A percentile compares a stretch with the other conserved stretches of the same genome.
Conservation (phyloP, 1,139 yeast species). For the Saccharomyces uvarum region DNA sequence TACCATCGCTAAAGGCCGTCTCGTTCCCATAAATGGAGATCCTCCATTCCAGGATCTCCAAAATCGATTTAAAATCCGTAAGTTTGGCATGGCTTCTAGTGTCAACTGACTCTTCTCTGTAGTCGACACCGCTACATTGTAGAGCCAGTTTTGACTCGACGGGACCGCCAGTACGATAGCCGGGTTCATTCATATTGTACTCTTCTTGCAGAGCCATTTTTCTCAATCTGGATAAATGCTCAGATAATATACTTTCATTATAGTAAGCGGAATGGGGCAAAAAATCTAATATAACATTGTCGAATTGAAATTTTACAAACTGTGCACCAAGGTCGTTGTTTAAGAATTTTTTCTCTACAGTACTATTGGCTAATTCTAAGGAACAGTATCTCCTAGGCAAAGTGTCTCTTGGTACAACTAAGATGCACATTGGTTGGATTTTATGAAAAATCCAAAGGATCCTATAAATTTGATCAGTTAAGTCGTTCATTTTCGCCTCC, state of each 20-base stretch:
- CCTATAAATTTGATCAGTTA: slow-evolving; percentile 69
- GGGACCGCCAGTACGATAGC: neutral
- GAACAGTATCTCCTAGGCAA: slow-evolving; percentile 58
- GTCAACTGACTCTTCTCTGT: slow-evolving; percentile 65
- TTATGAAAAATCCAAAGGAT: slow-evolving; percentile 56
- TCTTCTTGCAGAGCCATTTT: slow-evolving; percentile 20
- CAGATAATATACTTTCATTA: slow-evolving; percentile 32
- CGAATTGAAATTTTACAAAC: slow-evolving; percentile 60
- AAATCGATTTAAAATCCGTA: slow-evolving; percentile 62
- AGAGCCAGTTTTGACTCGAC: slow-evolving; percentile 14
- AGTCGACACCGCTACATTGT: slow-evolving; percentile 76
- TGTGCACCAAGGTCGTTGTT: slow-evolving; percentile 71
- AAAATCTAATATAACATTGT: slow-evolving; percentile 30
- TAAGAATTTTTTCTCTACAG: slow-evolving; percentile 73
- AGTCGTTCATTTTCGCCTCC: slow-evolving; percentile 39
- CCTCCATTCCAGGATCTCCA: slow-evolving; percentile 74
- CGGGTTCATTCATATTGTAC: neutral
- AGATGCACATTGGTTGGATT: slow-evolving; percentile 72
- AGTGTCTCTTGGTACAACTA: slow-evolving; percentile 73
- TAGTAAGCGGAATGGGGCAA: slow-evolving; percentile 31
- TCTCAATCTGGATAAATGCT: slow-evolving; percentile 28
- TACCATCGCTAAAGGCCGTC: slow-evolving; percentile 67
- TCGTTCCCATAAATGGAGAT: slow-evolving; percentile 70
- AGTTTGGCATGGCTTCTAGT: slow-evolving; percentile 68
- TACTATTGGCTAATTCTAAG: slow-evolving; percentile 81